Conservation (phyloP, 2,329 filamentous ascomycete species). For the Paraphaeosphaeria sporulosa region DNA sequence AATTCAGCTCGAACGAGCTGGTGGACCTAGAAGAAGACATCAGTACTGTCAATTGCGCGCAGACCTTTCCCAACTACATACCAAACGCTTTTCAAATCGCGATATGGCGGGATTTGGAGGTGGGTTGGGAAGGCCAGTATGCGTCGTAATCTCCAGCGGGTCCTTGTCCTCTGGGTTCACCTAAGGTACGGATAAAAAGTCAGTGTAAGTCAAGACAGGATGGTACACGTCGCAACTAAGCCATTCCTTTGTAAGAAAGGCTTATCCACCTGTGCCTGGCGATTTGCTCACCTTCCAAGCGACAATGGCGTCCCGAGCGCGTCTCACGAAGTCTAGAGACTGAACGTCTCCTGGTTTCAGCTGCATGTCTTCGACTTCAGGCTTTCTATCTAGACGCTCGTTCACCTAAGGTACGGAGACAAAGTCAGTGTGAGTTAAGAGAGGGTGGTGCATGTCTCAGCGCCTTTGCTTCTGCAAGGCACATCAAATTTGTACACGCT, state of each 20-base stretch:
- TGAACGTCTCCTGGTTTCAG: constrained; percentile 61
- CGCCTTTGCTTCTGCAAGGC: too few species aligned
- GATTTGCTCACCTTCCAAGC: constrained; percentile 59
- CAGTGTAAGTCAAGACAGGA: too few species aligned
- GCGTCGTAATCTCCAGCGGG: constrained; percentile 39
- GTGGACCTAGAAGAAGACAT: constrained; percentile 53
- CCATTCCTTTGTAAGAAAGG: too few species aligned
- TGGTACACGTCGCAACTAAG: too few species aligned
- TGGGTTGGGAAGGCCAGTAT: constrained; percentile 32
- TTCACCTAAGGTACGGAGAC: too few species aligned
- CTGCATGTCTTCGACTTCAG: constrained; percentile 53
- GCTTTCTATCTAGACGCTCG: constrained; percentile 52
- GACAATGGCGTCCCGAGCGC: constrained; percentile 55
- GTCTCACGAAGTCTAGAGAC: constrained; percentile 59
- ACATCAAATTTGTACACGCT: too few species aligned
- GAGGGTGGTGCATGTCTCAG: too few species aligned
- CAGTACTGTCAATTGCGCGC: neutral
- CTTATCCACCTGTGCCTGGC: too few species aligned
- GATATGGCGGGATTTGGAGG: constrained; percentile 32
- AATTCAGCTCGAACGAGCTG: constrained; percentile 71
- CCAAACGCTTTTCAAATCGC: constrained; percentile 68
- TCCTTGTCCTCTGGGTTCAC: constrained; percentile 5
- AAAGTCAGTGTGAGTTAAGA: too few species aligned
- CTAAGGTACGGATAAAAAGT: too few species aligned
- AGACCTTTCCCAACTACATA: neutral